Evolutionary conservation across 2,329 filamentous ascomycete species (phyloP), one percentile per base, ranked within the genome.

Genomic region (Microdochium trichocladiopsis): DNA sequence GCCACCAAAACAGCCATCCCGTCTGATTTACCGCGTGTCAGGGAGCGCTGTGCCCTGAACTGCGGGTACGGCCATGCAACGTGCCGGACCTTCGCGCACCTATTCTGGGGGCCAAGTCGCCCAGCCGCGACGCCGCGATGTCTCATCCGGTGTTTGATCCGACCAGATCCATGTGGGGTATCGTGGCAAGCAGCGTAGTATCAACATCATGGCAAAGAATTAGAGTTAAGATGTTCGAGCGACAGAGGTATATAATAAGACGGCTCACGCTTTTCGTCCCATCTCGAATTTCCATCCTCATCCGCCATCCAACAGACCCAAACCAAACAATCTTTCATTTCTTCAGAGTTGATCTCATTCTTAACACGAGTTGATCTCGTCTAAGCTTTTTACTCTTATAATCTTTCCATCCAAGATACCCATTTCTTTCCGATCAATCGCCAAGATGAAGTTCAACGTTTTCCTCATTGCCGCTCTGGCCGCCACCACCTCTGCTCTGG

Each of bases 371-470:
- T 45, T 45, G 41, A 45, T 45, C 41, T 45, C 41, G 12, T 45
- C 18, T 18, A 21, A 23, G 3, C 41, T 45, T 45, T 45, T 12
- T 21, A 45, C 2, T 10, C 6, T 45, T 23, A 21, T 18, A 45
- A 18, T 45, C 41, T 22, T 45, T 41, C n/a, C 8, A 16, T 41
- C 36, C 12, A 45, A 45, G 6, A 45, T 45, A 45, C 41, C 41
- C 21, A 11, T 18, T 45, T 14, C 14, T 31, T 31, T 31, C 41
- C 23, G 31, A 11, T 10, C 21, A 52, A 23, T 18, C n/a, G 33
- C 9, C 49, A 60, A 47, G 25, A 62, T 61, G 59, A 57, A 60
- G 56, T 54, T 54, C 49, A 57, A 57, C 43, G 45, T 54, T 10
- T 47, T 58, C 55, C 36, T 61, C 48, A 23, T 59, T 50, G 55